Evolutionary conservation across 2,329 filamentous ascomycete genomes (phyloP).

Genomic region (Alternaria ethzedia): DNA sequence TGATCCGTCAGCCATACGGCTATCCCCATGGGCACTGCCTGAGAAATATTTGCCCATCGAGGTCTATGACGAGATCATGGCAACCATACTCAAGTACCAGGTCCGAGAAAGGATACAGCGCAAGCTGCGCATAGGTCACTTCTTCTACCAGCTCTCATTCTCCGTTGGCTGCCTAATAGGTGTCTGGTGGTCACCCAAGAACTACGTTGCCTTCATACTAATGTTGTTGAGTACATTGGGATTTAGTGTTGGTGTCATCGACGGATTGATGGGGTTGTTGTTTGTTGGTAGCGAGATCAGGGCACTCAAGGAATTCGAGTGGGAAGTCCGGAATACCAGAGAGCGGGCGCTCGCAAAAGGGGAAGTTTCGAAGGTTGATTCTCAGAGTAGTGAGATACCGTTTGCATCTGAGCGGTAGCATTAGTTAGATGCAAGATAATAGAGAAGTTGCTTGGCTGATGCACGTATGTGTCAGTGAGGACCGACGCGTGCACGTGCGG

Average conservation of each 20-base stretch:
- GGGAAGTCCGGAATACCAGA: constrained; percentile 69
- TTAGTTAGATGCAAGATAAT: not conserved
- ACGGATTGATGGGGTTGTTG: constrained; percentile 83
- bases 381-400: not conserved
- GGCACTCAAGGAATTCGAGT: constrained; percentile 87
- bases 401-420: not conserved
- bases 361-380: constrained; percentile 3
- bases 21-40: constrained; percentile 21
- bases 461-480: not conserved
- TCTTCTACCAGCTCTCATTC: constrained; percentile 69
- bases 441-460: not conserved
- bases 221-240: constrained; percentile 80
- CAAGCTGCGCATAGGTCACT: constrained; percentile 75
- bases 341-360: constrained; percentile 30
- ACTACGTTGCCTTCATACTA: constrained; percentile 80
- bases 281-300: constrained; percentile 87
- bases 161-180: constrained; percentile 78
- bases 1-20: constrained; percentile 10
- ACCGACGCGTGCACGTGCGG: constrained; percentile 23
- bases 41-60: constrained; percentile 52
- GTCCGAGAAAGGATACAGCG: constrained; percentile 75
- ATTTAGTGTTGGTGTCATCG: constrained; percentile 76
- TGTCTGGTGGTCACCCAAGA: constrained; percentile 82
- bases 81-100: constrained; percentile 71
- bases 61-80: constrained; percentile 75